Evolutionary conservation across 331 rosid species (phyloP), one percentile per base, ranked within the genome.

Genomic region (Malus hybrid): DNA sequence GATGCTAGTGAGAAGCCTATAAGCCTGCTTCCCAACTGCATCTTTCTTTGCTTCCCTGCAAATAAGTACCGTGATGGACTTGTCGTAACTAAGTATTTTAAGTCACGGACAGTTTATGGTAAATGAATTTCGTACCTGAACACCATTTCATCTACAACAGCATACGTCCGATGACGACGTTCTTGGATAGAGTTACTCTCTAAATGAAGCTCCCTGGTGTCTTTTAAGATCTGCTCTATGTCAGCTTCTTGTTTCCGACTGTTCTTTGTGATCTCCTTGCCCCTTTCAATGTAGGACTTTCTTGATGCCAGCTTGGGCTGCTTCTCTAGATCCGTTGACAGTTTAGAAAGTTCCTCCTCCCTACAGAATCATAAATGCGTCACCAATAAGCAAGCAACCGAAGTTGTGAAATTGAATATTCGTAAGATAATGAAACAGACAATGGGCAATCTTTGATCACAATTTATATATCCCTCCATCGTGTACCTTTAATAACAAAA

Each of bases 1-100:
- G 84, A 92, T 86, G 90, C 90, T 83, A 52, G 90, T 83, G 66
- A 92, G 88, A 20, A 95, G 90, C 86, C 85, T 87, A 76, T 92
- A 90, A 65, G 88, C 93, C 80, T 87, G 93, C 72, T 61, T 78
- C 15, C 92, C 99, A 7, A 84, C 80, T 44, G 87, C 79, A 52
- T 92, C 96, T 72, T 90, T 95, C 91, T 89, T 92, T 46, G 87
- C 97, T 87, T 94, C 97, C 87, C 99, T 94, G 88, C 77, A 82
- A 34, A 19, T 7, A 56, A 28, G 63, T 57, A 20, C 69, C 11
- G 3, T 4, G 32, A 71, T 71, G 20, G 46, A 60, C 27, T 13
- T 5, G 11, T 71, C 19, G 4, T 11, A 56, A 34, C 54, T 1
- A 0, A 0, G 8, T 24, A n/a, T 2, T 56, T 57, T 39, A 54